phyloP scores from a whole-genome alignment of 2,329 filamentous ascomycete species.

The Helminthosporium solani region DNA sequence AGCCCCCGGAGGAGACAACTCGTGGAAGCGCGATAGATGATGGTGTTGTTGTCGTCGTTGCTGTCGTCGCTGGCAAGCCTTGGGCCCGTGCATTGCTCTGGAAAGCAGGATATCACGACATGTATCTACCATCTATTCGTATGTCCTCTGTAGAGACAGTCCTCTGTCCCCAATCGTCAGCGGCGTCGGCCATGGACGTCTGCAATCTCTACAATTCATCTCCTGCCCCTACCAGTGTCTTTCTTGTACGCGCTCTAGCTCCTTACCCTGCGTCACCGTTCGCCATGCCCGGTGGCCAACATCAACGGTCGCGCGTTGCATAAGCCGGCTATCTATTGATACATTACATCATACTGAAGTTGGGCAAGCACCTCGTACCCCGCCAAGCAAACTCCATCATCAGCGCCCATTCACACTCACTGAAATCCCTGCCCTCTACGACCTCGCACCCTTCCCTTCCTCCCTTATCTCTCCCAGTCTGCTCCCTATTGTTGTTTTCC shows the following conservation, averaged over 20 bases:
- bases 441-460: not conserved
- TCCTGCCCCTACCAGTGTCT: no score
- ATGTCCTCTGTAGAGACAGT: no score
- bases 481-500: constrained; percentile 5
- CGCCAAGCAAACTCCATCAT: not conserved
- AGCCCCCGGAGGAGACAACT: no score
- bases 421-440: not conserved
- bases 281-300: not conserved
- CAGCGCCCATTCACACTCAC: not conserved
- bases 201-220: not conserved
- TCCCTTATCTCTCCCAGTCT: constrained; percentile 2
- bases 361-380: not conserved
- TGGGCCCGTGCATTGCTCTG: no score
- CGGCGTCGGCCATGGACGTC: not conserved
- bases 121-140: no score
- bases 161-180: not conserved
- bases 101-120: no score
- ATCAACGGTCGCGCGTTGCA: constrained; percentile 1
- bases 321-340: not conserved
- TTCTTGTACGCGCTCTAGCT: not conserved
- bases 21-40: no score
- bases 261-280: constrained; percentile 1
- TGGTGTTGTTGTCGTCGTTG: no score
- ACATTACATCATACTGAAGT: not conserved
- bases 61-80: no score